These are phyloP conservation scores for Phytopythium helicoides DNA, from an alignment of 352 stramenopile genomes.

Conservation along the genomic window DNA sequence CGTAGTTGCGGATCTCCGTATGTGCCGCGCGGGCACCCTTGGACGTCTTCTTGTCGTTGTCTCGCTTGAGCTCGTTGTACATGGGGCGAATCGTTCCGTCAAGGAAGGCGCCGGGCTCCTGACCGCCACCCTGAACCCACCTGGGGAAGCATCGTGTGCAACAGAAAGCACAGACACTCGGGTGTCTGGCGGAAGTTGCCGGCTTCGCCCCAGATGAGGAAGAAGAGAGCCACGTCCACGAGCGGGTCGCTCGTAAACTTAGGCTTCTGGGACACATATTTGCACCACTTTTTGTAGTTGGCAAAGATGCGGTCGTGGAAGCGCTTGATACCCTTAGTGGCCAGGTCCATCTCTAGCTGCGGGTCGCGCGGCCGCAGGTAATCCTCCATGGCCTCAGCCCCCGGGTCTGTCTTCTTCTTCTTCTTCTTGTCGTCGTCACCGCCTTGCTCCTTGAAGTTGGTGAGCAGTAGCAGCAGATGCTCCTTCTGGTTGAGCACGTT, in stretches of 20 bases:
- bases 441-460: slow-evolving; percentile 77
- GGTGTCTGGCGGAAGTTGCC: slow-evolving; percentile 82
- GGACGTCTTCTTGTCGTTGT: slow-evolving; percentile 88
- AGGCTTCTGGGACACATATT: slow-evolving; percentile 82
- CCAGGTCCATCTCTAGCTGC: slow-evolving; percentile 67
- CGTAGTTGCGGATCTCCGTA: slow-evolving; percentile 81
- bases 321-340: slow-evolving; percentile 71
- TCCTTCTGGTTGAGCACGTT: slow-evolving; percentile 81
- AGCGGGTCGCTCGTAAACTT: slow-evolving; percentile 75
- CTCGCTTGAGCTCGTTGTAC: slow-evolving; percentile 80
- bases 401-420: too few species aligned
- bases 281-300: slow-evolving; percentile 90
- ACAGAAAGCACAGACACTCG: slow-evolving; percentile 76
- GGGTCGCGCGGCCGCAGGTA: slow-evolving; percentile 56
- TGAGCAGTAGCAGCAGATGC: slow-evolving; percentile 76
- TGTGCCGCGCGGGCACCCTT: slow-evolving; percentile 72
- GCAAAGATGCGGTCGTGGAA: slow-evolving; percentile 75
- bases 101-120: slow-evolving; percentile 69
- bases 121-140: slow-evolving; percentile 49
- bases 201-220: slow-evolving; percentile 86
- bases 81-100: slow-evolving; percentile 77
- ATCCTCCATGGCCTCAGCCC: slow-evolving; percentile 26
- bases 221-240: slow-evolving; percentile 80
- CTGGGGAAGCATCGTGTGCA: slow-evolving; percentile 75
- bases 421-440: slow-evolving; percentile 50